Evolutionary conservation across 768 basidiomycete genomes (phyloP).

Genomic region (Gelatoporia subvermispora): DNA sequence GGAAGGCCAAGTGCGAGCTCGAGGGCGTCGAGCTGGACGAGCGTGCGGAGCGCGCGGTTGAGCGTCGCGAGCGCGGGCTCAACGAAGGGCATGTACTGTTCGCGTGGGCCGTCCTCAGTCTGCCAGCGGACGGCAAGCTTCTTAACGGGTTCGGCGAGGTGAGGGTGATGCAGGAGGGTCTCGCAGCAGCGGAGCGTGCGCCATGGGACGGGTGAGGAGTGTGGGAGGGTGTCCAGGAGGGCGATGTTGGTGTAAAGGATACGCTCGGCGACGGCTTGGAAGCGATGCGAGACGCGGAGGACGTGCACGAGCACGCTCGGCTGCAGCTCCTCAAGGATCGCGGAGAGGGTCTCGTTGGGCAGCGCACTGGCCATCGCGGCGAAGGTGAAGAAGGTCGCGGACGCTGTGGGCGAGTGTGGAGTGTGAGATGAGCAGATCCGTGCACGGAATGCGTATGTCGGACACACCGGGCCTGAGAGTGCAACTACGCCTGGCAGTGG

Average conservation of each 20-base stretch:
- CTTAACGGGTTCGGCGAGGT: conserved; percentile 42
- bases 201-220: conserved; percentile 30
- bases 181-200: conserved; percentile 48
- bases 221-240: conserved; percentile 44
- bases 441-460: neutral
- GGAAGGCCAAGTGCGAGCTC: conserved; percentile 52
- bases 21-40: conserved; percentile 46
- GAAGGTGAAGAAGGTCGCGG: too few relatives aligned
- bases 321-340: conserved; percentile 38
- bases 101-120: conserved; percentile 29
- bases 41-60: conserved; percentile 33
- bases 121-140: conserved; percentile 54
- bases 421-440: neutral
- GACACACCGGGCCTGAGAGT: neutral
- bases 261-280: conserved; percentile 49
- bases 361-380: neutral
- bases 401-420: too few relatives aligned
- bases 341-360: conserved; percentile 53
- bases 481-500: neutral
- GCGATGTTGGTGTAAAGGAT: conserved; percentile 50
- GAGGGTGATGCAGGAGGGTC: conserved; percentile 40
- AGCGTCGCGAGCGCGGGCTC: conserved; percentile 24
- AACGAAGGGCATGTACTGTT: conserved; percentile 18
- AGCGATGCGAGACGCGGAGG: conserved; percentile 40
- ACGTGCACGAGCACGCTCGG: conserved; percentile 32